Percentiles rank a stretch among this genome's conserved stretches.
phyloP scores from a whole-genome alignment of 2,329 filamentous ascomycete genomes.

The Trichoderma pleuroti region DNA sequence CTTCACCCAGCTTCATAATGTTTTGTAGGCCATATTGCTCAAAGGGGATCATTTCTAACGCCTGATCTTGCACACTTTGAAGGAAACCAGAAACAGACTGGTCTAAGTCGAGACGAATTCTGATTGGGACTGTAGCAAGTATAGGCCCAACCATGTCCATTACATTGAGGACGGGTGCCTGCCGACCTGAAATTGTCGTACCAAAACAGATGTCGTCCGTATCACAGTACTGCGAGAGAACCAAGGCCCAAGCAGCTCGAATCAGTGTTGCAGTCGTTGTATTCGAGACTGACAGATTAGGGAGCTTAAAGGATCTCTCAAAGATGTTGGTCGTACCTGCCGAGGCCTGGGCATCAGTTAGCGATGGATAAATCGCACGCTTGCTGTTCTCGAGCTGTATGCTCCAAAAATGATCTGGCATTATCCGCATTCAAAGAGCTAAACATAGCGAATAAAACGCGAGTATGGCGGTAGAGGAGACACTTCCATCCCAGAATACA shows the following conservation, averaged over 20 bases:
- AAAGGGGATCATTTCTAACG: constrained; percentile 19
- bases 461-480: neutral
- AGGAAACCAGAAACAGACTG: constrained; percentile 10
- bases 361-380: neutral
- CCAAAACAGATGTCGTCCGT: constrained; percentile 24
- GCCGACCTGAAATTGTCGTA: constrained; percentile 21
- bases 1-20: constrained; percentile 19
- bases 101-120: neutral
- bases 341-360: neutral
- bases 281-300: neutral
- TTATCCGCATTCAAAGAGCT: neutral
- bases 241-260: constrained; percentile 30
- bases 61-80: constrained; percentile 16
- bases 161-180: constrained; percentile 19
- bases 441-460: neutral
- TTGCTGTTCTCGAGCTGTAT: neutral
- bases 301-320: neutral
- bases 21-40: constrained; percentile 25
- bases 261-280: constrained; percentile 24
- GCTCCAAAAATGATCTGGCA: neutral
- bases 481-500: neutral
- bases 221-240: constrained; percentile 36
- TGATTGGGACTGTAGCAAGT: constrained; percentile 9
- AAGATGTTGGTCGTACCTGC: neutral
- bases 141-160: constrained; percentile 20